Evolutionary conservation across 2,329 filamentous ascomycete species (phyloP).

Genomic region (Fusarium proliferatum): DNA sequence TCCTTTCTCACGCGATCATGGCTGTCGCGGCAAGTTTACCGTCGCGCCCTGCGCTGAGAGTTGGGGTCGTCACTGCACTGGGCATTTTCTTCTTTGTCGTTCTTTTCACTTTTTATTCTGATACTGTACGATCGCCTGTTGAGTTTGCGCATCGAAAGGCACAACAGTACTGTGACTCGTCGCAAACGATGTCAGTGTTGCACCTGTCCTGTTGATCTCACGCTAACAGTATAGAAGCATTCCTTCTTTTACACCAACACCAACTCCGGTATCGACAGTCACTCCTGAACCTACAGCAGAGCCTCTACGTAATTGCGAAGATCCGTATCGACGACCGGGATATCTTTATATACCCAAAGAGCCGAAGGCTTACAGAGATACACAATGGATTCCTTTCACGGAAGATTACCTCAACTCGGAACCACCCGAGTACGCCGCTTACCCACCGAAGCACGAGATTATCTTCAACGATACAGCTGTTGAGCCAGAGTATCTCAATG

Average conservation of each 20-base stretch:
- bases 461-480: conserved; percentile 75
- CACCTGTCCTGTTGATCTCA: fast-evolving
- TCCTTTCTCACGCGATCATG: background rate
- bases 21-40: conserved; percentile 19
- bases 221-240: background rate
- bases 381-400: conserved; percentile 42
- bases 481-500: conserved; percentile 22
- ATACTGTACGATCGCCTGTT: conserved; percentile 14
- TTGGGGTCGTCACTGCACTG: conserved; percentile 4
- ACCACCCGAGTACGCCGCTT: conserved; percentile 56
- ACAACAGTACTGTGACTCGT: conserved; percentile 21
- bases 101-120: conserved; percentile 26
- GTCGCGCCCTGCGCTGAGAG: conserved; percentile 23
- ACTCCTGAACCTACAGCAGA: background rate
- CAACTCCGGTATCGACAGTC: background rate
- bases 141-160: conserved; percentile 26
- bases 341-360: conserved; percentile 62
- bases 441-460: conserved; percentile 57
- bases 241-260: conserved; percentile 10
- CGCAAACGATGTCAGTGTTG: background rate
- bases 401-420: conserved; percentile 69
- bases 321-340: conserved; percentile 62
- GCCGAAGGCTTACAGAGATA: conserved; percentile 71
- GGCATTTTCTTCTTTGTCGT: conserved; percentile 23
- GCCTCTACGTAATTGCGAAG: conserved; percentile 20